phyloP scores from a whole-genome alignment of 352 stramenopile genomes.

The Phytophthora tubulina region DNA sequence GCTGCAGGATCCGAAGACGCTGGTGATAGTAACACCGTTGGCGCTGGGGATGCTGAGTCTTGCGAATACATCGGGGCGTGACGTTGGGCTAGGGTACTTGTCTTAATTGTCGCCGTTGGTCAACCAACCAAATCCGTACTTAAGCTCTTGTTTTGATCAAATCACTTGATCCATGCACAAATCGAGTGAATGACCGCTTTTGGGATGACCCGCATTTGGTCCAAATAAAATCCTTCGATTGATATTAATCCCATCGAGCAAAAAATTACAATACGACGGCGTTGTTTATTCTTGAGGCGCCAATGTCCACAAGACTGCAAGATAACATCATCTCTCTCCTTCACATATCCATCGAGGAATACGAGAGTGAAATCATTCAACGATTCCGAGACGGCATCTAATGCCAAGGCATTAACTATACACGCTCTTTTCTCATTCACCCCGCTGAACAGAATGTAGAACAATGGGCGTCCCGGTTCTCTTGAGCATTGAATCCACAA shows the following conservation, averaged over 20 bases:
- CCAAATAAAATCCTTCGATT: conserved; percentile 1
- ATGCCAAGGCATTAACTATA: neutral
- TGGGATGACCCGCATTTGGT: too few species aligned
- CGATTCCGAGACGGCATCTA: neutral
- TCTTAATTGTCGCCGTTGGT: too few species aligned
- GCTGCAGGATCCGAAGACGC: too few species aligned
- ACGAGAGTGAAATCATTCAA: conserved; percentile 5
- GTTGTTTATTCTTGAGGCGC: neutral
- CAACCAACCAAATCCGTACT: too few species aligned
- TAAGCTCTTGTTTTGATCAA: too few species aligned
- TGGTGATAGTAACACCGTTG: too few species aligned
- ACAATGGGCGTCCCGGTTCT: neutral
- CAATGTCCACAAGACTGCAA: neutral
- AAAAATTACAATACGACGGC: conserved; percentile 2
- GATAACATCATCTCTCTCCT: neutral
- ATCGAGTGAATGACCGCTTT: too few species aligned
- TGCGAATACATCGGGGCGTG: too few species aligned
- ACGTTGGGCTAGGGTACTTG: too few species aligned
- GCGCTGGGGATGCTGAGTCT: too few species aligned
- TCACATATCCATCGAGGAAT: conserved; percentile 16
- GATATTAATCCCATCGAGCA: conserved; percentile 18
- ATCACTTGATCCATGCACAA: too few species aligned
- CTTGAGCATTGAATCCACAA: conserved; percentile 21
- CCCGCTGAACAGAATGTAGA: conserved; percentile 15
- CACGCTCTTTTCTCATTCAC: conserved; percentile 8